Evolutionary conservation across 208 protist genomes (phyloP).

Genomic region (Leishmania lainsoni): DNA sequence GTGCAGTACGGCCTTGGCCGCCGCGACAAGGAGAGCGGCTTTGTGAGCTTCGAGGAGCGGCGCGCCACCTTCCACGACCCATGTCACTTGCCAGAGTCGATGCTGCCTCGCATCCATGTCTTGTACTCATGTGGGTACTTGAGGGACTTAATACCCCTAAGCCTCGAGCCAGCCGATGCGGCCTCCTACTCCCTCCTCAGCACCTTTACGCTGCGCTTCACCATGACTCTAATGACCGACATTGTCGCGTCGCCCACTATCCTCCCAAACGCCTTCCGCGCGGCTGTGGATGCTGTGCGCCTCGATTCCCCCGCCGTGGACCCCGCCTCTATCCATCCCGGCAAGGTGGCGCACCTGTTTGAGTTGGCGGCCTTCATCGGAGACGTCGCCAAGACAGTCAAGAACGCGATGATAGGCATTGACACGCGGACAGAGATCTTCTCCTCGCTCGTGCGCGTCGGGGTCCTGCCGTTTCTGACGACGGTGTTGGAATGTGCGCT

Average conservation of each 20-base stretch:
- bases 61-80: constrained; percentile 77
- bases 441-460: constrained; percentile 41
- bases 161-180: constrained; percentile 73
- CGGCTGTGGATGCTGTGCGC: constrained; percentile 13
- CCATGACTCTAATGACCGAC: constrained; percentile 62
- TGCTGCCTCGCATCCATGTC: constrained; percentile 66
- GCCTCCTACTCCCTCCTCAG: constrained; percentile 53
- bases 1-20: constrained; percentile 79
- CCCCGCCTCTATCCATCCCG: constrained; percentile 5
- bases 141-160: constrained; percentile 75
- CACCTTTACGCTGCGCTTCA: constrained; percentile 57
- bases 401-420: constrained; percentile 54
- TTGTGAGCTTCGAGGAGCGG: constrained; percentile 66
- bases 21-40: constrained; percentile 55
- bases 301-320: constrained; percentile 9
- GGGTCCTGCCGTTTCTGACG: constrained; percentile 45
- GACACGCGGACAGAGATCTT: constrained; percentile 60
- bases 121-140: constrained; percentile 70
- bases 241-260: constrained; percentile 42
- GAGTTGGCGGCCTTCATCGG: constrained; percentile 65
- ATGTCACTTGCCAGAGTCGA: constrained; percentile 44
- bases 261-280: constrained; percentile 47
- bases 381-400: constrained; percentile 70
- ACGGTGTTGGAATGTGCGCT: constrained; percentile 29
- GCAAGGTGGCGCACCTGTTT: constrained; percentile 32